These are phyloP conservation scores for Ormosia emarginata DNA, from an alignment of 306 rosid genomes.

Conservation along the genomic window DNA sequence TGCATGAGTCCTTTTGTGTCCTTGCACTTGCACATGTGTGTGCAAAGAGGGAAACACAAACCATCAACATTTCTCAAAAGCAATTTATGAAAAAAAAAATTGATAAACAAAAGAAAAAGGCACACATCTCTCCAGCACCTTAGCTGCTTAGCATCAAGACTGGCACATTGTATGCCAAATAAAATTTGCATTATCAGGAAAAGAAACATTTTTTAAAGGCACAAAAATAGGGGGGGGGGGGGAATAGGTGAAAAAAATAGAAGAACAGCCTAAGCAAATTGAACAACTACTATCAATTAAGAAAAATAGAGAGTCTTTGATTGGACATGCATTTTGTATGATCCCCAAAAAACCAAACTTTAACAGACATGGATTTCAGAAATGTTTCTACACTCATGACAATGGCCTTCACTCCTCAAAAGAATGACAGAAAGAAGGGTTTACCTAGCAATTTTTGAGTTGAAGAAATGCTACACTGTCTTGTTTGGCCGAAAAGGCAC, in stretches of 20 bases:
- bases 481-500: conserved; percentile 1
- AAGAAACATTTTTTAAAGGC: background rate
- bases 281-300: background rate
- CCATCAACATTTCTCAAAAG: conserved; percentile 17
- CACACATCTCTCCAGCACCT: background rate
- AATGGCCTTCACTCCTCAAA: background rate
- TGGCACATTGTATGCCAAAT: background rate
- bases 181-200: background rate
- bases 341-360: background rate
- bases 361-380: background rate
- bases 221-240: background rate
- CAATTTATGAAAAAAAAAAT: background rate
- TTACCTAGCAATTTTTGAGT: background rate
- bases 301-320: background rate
- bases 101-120: background rate
- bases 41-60: background rate
- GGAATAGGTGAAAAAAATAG: background rate
- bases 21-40: conserved; percentile 1
- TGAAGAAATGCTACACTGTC: background rate
- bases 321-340: background rate
- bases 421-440: background rate
- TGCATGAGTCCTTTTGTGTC: background rate
- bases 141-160: background rate
- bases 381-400: background rate
- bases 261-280: background rate